Evolutionary conservation across 192 early-diverging fungal genomes (phyloP).

Genomic region (Dissophora ornata): DNA sequence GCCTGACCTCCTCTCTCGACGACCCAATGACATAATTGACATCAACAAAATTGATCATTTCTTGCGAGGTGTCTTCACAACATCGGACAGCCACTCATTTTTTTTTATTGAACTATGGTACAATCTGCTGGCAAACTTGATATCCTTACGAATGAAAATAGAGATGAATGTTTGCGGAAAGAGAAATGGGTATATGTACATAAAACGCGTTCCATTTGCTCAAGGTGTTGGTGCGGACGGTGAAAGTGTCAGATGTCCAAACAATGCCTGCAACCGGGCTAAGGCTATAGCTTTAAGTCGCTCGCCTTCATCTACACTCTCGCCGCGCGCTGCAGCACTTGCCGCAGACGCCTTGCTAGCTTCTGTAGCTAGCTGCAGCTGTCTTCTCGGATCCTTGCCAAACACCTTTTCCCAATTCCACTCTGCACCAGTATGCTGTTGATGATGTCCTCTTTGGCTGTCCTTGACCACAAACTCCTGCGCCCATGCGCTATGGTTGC

Average conservation of each 20-base stretch:
- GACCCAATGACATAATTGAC: no score
- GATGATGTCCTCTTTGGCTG: neutral
- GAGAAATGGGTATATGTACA: no score
- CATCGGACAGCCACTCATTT: no score
- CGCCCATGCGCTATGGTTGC: constrained; percentile 9
- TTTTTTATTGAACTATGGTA: no score
- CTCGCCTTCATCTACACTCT: constrained; percentile 21
- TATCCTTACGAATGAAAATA: no score
- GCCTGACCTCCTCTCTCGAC: no score
- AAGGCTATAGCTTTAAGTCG: constrained; percentile 34
- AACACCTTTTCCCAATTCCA: constrained; percentile 53
- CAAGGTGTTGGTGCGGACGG: neutral
- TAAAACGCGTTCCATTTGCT: neutral
- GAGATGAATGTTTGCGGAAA: no score
- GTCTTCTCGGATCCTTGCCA: constrained; percentile 41
- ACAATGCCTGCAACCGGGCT: constrained; percentile 41
- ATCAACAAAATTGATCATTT: no score
- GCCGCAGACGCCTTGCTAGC: neutral
- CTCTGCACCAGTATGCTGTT: constrained; percentile 26
- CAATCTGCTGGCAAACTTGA: no score
- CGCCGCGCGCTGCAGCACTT: neutral
- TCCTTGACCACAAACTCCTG: constrained; percentile 17
- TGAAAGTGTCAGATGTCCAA: constrained; percentile 21
- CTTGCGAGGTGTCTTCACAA: no score
- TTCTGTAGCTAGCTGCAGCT: constrained; percentile 1